Conservation (phyloP, 1,284 basidiomycete genomes). For the Tranzscheliella williamsii region DNA sequence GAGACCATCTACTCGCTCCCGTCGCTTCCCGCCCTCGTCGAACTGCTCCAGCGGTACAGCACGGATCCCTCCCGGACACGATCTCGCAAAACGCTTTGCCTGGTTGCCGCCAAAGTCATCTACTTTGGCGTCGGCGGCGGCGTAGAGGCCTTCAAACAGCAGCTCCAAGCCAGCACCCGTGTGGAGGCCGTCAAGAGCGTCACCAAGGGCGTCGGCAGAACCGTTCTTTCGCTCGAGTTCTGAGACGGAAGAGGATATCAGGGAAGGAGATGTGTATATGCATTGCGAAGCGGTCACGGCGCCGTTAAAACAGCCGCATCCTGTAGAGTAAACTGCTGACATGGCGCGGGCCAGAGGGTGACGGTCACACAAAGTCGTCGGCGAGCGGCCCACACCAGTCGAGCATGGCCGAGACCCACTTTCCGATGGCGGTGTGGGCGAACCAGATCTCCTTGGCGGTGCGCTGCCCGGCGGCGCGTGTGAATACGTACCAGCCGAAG, state of each 20-base stretch:
- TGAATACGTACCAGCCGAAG: conserved; percentile 45
- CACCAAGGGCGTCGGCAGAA: conserved; percentile 43
- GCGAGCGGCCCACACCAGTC: conserved; percentile 36
- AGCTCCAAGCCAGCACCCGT: conserved; percentile 61
- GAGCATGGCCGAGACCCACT: conserved; percentile 41
- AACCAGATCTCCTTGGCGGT: conserved; percentile 37
- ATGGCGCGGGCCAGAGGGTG: no score
- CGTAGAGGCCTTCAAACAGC: conserved; percentile 71
- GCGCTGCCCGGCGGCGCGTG: conserved; percentile 21
- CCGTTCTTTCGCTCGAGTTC: conserved; percentile 36
- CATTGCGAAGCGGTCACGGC: not conserved
- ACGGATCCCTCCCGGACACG: conserved; percentile 1
- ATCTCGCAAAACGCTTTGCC: conserved; percentile 63
- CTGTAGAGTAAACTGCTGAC: no score
- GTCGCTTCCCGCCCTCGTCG: conserved; percentile 71
- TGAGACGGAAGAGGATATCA: not conserved
- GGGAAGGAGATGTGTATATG: not conserved
- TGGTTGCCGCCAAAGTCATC: conserved; percentile 84
- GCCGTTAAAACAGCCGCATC: no score
- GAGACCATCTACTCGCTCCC: conserved; percentile 87
- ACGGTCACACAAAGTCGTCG: conserved; percentile 26
- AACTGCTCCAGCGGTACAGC: conserved; percentile 60
- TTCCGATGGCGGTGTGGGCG: conserved; percentile 17
- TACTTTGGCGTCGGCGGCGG: conserved; percentile 97
- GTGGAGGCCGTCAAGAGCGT: conserved; percentile 14